Evolutionary conservation across 495 filamentous ascomycete genomes (phyloP), one percentile per base, ranked within the genome.

Genomic region (Wilcoxina mikolae): DNA sequence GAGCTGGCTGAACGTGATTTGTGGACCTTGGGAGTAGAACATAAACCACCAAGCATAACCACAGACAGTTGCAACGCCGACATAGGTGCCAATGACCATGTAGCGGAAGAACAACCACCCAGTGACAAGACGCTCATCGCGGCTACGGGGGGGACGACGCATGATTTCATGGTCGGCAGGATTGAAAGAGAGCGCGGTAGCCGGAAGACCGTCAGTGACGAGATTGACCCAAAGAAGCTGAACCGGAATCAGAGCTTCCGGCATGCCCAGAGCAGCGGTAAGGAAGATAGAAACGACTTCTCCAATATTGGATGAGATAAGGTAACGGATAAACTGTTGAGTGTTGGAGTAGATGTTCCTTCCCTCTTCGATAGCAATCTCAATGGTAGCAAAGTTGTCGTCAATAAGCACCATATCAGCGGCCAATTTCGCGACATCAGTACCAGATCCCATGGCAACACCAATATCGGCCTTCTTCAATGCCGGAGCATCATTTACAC

Each of bases 31-130:
- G 25, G 81, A 71, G 69, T 96, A 87, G 73, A 85, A 95, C 81
- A 96, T 84, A 74, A 99, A 99, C 87, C 88, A 96, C 93, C 93
- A 99, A 24, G 88, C 90, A 67, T 99, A 99, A 28, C 93, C 93
- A 67, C 84, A 87, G 2, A 99, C 93, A 4, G 93, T 99, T 39
- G 93, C 93, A 28, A 81, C 77, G 61, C 93, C 93, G 52, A 99
- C 93, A 57, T 96, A 99, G 5, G 76, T 84, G 31, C 93, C 93
- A 63, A 99, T 89, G 23, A 96, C 82, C 76, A 99, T 78, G 70
- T 99, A 99, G 33, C 93, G 79, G 77, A 96, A 93, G 72, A 99
- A 90, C 22, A 99, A 72, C 93, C 93, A 99, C 52, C 88, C 85
- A 44, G 85, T 79, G 31, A 99, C 85, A 50, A 99, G 80, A 12